These are phyloP conservation scores for Persicaria maculosa DNA, from an alignment of 148 eudicot species.

Conservation along the genomic window DNA sequence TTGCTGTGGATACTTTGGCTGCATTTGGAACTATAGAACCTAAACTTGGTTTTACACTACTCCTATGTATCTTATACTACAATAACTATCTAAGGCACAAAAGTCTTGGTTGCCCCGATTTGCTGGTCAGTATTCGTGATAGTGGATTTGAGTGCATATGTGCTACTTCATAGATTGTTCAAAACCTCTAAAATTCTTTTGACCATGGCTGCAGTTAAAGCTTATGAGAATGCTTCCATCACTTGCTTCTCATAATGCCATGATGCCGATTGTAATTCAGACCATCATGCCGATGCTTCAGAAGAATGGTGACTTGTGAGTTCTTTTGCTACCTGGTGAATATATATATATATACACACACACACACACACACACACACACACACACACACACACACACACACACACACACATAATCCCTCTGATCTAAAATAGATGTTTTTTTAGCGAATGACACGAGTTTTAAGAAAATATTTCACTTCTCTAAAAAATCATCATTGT, in stretches of 20 bases:
- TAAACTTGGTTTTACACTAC: constrained; percentile 61
- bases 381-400: no score
- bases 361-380: no score
- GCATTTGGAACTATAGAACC: constrained; percentile 55
- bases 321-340: constrained; percentile 3
- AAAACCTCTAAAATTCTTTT: not conserved
- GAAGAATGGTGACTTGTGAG: constrained; percentile 73
- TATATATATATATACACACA: not conserved
- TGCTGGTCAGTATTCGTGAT: constrained; percentile 43
- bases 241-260: constrained; percentile 78
- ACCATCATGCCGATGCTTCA: constrained; percentile 85
- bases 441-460: no score
- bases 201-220: constrained; percentile 50
- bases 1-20: constrained; percentile 59
- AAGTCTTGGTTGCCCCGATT: constrained; percentile 27
- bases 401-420: no score
- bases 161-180: not conserved
- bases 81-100: constrained; percentile 35
- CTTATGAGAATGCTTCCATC: constrained; percentile 64
- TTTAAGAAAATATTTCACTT: no score
- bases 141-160: not conserved
- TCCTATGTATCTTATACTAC: constrained; percentile 65
- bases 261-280: constrained; percentile 74
- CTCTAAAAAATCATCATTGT: no score
- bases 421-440: no score